These are phyloP conservation scores for Solanum raphanifolium DNA, from an alignment of 257 asterid genomes.

Conservation along the genomic window DNA sequence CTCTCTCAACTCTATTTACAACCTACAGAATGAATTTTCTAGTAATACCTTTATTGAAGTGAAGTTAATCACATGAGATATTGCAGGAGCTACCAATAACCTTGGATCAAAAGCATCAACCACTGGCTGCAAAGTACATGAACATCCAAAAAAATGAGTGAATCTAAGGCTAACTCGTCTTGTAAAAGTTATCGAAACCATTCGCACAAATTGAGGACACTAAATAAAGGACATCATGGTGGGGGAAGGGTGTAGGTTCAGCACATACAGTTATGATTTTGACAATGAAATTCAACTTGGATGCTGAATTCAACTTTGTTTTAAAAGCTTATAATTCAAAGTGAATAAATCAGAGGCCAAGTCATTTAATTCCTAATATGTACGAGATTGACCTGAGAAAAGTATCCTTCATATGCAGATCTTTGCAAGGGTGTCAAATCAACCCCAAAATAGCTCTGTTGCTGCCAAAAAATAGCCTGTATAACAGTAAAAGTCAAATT, in stretches of 20 bases:
- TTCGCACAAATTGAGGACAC: background rate
- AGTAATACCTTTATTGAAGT: conserved; percentile 18
- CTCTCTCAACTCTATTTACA: background rate
- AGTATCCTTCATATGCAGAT: conserved; percentile 95
- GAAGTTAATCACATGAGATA: conserved; percentile 62
- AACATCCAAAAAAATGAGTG: background rate
- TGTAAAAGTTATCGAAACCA: background rate
- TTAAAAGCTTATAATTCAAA: background rate
- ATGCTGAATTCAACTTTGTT: background rate
- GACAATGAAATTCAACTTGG: background rate
- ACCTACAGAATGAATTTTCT: background rate
- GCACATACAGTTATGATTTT: background rate
- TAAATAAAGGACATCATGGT: background rate
- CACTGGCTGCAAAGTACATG: conserved; percentile 28
- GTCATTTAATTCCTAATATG: background rate
- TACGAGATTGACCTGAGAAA: conserved; percentile 67
- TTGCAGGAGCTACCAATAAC: conserved; percentile 90
- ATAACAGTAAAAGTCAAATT: conserved; percentile 16
- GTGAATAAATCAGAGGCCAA: background rate
- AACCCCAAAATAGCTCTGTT: conserved; percentile 86
- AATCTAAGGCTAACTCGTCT: background rate
- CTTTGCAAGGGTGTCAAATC: conserved; percentile 81
- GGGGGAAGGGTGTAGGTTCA: background rate
- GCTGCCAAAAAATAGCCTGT: conserved; percentile 99
- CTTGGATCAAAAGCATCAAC: conserved; percentile 97